Percentiles rank a stretch among this genome's conserved stretches.
phyloP scores from a whole-genome alignment of 2,329 filamentous ascomycete species.

The Phaeosphaeria sp. region DNA sequence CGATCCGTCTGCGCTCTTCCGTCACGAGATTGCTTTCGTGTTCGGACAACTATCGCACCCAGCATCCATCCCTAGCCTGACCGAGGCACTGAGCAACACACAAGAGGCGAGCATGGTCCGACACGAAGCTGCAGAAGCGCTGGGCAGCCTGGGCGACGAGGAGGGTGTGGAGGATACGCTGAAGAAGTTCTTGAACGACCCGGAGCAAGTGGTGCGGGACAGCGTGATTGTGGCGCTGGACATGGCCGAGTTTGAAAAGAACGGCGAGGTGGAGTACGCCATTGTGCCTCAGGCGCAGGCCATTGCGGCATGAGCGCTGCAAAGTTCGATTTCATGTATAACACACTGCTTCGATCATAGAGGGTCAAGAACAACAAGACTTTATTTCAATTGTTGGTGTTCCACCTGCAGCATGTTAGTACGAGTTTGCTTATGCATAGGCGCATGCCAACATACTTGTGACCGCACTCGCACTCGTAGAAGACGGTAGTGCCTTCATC shows the following conservation, averaged over 20 bases:
- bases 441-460: slow-evolving; percentile 66
- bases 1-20: slow-evolving; percentile 89
- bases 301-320: slow-evolving; percentile 29
- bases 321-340: slow-evolving; percentile 21
- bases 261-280: slow-evolving; percentile 87
- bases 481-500: slow-evolving; percentile 96
- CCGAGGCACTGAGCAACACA: slow-evolving; percentile 75
- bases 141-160: slow-evolving; percentile 92
- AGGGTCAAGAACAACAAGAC: slow-evolving; percentile 14
- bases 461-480: slow-evolving; percentile 84
- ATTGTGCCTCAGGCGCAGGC: slow-evolving; percentile 69
- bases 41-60: slow-evolving; percentile 96
- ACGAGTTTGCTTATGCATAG: slow-evolving; percentile 7
- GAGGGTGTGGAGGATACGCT: slow-evolving; percentile 88
- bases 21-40: slow-evolving; percentile 97
- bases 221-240: slow-evolving; percentile 95
- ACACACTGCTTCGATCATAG: slow-evolving; percentile 28
- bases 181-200: slow-evolving; percentile 83
- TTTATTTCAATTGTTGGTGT: slow-evolving; percentile 65
- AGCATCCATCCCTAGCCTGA: slow-evolving; percentile 91
- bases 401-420: slow-evolving; percentile 52
- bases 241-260: slow-evolving; percentile 97
- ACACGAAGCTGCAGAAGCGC: slow-evolving; percentile 94
- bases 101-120: slow-evolving; percentile 95
- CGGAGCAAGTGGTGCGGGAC: slow-evolving; percentile 91